Base-by-base conservation (phyloP, 1,139 yeast species). In the Debaryomyces robertsiae region DNA sequence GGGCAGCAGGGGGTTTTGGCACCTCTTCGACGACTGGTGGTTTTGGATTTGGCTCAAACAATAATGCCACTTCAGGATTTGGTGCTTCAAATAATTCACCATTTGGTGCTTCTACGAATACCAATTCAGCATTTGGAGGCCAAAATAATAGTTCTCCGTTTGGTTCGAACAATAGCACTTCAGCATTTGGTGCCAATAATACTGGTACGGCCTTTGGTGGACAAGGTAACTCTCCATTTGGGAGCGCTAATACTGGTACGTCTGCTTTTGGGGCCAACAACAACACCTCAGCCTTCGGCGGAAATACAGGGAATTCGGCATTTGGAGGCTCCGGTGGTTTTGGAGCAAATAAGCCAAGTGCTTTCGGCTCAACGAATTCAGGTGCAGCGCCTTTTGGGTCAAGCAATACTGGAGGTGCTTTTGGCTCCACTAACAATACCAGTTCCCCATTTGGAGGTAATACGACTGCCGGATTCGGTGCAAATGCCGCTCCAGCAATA, bases 21-120 rank as follows among this genome's bases (percentile, higher is more conserved):
- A 41, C 48, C 22, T 48, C 52, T 6, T 42, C 55, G 22, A 39
- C 47, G 2, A 36, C 49, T 15, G 55, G 43, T n/a, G 48, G 39
- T 17, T 30, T 47, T 27, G 53, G 55, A 3, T 54, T 58, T 47
- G 64, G 63, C 16, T 53, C 57, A 16, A 14, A 55, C 36, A 40
- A 47, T 32, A 27, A 30, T 35, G 46, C 54, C 24, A 44, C 50
- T 17, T 41, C 53, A 11, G 81, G 81, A 15, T 78, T 78, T 54
- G 81, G 81, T 15, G 49, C 52, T 19, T 45, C 49, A 29, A 40
- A 54, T 27, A 45, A 45, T 14, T 50, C 61, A 3, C 55, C 62
- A 4, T 66, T 65, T 47, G 70, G 69, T 14, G 38, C 45, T 39
- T 44, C 41, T 36, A 46, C 41, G 43, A 49, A 43, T 38, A 45